Evolutionary conservation across 768 basidiomycete genomes (phyloP).

Genomic region (Tricholoma hemisulphureum): DNA sequence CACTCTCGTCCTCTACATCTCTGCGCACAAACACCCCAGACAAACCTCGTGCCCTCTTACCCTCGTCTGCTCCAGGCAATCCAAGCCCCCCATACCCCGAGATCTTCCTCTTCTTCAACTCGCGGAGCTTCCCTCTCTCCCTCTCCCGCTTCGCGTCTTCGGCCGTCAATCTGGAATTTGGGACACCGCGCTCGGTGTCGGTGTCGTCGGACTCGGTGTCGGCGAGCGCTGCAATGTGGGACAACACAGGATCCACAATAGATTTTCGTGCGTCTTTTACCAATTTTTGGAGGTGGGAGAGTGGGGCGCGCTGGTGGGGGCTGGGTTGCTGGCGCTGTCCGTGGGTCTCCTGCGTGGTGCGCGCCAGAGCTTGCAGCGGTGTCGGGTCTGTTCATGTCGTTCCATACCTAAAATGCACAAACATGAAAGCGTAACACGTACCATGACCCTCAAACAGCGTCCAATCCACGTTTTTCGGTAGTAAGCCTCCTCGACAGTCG

Average conservation of each 20-base stretch:
- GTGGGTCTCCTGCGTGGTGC: conserved; percentile 33
- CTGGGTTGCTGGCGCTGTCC: conserved; percentile 21
- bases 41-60: conserved; percentile 16
- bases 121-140: conserved; percentile 52
- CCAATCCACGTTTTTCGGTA: conserved; percentile 63
- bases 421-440: conserved; percentile 28
- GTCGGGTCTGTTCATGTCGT: conserved; percentile 45
- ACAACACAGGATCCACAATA: conserved; percentile 51
- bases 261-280: conserved; percentile 38
- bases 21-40: conserved; percentile 52
- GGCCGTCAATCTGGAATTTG: conserved; percentile 12
- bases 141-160: conserved; percentile 41
- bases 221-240: conserved; percentile 30
- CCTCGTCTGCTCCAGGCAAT: conserved; percentile 14
- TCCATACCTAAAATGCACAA: not conserved
- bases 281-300: conserved; percentile 18
- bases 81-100: conserved; percentile 31
- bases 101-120: conserved; percentile 55
- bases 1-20: conserved; percentile 60
- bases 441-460: conserved; percentile 54
- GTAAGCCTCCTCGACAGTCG: conserved; percentile 40
- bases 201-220: conserved; percentile 36
- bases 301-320: conserved; percentile 11
- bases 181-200: conserved; percentile 26
- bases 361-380: conserved; percentile 48